These are phyloP conservation scores for Comarum palustre DNA, from an alignment of 306 rosid species.

Conservation along the genomic window DNA sequence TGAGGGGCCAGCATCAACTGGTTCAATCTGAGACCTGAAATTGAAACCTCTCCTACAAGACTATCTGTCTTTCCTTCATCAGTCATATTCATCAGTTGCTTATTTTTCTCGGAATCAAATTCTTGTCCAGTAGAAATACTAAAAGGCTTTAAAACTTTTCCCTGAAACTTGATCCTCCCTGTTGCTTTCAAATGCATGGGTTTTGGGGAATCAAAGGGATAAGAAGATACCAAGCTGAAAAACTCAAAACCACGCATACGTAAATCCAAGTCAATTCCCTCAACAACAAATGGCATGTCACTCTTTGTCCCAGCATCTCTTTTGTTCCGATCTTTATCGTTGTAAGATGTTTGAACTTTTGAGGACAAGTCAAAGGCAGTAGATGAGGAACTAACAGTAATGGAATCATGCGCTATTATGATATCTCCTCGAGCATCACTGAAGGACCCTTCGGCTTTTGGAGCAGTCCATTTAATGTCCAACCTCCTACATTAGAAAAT, in stretches of 20 bases:
- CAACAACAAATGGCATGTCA: conserved; percentile 51
- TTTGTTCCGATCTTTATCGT: conserved; percentile 39
- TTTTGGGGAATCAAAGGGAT: conserved; percentile 69
- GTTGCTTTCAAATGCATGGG: conserved; percentile 79
- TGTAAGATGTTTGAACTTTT: conserved; percentile 63
- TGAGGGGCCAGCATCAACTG: conserved; percentile 92
- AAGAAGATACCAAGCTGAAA: conserved; percentile 60
- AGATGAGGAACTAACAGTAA: conserved; percentile 67
- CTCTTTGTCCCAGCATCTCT: conserved; percentile 39
- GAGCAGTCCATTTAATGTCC: conserved; percentile 88
- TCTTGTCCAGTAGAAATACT: conserved; percentile 39
- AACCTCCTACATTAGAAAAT: conserved; percentile 52
- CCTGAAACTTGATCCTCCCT: conserved; percentile 83
- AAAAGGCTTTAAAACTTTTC: conserved; percentile 59
- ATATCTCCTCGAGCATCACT: conserved; percentile 90
- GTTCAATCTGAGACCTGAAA: conserved; percentile 84
- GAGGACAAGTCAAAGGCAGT: conserved; percentile 71
- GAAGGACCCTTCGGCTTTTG: conserved; percentile 79
- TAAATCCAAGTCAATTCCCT: conserved; percentile 78
- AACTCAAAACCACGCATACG: conserved; percentile 87
- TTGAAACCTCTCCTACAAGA: conserved; percentile 73
- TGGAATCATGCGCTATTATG: conserved; percentile 63
- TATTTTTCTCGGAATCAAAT: conserved; percentile 35
- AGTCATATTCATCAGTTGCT: conserved; percentile 31
- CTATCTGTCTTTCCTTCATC: conserved; percentile 41